Evolutionary conservation across 805 yeast species (phyloP), one percentile per base, ranked within the genome.

Genomic region (Clavispora santaluciae): DNA sequence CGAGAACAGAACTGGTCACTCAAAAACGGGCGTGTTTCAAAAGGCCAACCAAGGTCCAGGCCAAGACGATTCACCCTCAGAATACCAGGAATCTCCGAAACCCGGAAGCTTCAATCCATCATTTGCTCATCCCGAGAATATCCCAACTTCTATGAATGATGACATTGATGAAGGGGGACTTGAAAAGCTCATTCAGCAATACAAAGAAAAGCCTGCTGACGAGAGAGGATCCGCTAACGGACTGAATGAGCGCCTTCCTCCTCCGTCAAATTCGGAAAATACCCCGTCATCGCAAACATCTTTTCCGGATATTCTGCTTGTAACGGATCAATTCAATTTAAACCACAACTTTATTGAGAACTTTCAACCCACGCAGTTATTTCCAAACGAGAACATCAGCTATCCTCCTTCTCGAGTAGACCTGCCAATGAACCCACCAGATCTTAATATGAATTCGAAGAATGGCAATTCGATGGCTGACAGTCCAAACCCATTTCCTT

Each of bases 341-440:
- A 66, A 68, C 33, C 63, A 55, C 41, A 64, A 64, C 21, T 72
- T 73, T 51, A 63, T 68, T 40, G 78, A 73, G 39, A 73, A 73
- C 46, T 77, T 77, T 57, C 78, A 76, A 54, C 81, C 81, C 13
- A 68, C 78, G 12, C 81, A 75, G 46, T 65, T 77, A 46, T 77
- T 77, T 49, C 81, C 81, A 5, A 63, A 56, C 18, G 55, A 51
- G 53, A 68, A 50, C 48, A 48, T 41, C 39, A 66, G 72, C 41
- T 43, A 50, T 13, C 70, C 72, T 3, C 61, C 64, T 4, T 63
- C 70, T 2, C 51, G 72, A 37, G 59, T 61, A 1, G 70, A 66
- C 42, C 58, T 69, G 5, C 73, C 73, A 2, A 38, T 20, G 15
- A 33, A 35, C 6, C 36, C 34, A 7, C 38, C 11, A 5, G 18